Percentiles rank a stretch among this genome's conserved stretches.
Evolutionary conservation across 805 yeast genomes (phyloP).

Genomic region (Alloascoidea africana): DNA sequence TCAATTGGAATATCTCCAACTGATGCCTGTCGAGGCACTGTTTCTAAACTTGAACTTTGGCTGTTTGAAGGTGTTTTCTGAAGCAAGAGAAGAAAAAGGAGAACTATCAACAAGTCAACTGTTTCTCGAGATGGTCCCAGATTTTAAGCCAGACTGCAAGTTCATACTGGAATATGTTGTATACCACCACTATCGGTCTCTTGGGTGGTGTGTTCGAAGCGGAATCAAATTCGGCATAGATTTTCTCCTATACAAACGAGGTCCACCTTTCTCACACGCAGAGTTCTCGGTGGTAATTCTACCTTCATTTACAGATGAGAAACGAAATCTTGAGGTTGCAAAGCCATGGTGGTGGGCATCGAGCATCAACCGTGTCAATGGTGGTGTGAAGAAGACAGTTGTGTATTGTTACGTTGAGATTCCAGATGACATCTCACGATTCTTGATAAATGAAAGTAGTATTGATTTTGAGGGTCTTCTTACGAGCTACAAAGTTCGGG

Average conservation of each 20-base stretch:
- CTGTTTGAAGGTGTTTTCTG: constrained; percentile 16
- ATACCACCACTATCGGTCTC: constrained; percentile 75
- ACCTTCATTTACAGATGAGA: constrained; percentile 19
- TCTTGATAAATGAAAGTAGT: constrained; percentile 10
- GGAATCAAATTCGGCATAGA: constrained; percentile 93
- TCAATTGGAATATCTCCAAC: constrained; percentile 33
- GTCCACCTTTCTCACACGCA: constrained; percentile 94
- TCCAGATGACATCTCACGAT: constrained; percentile 22
- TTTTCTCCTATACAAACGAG: constrained; percentile 66
- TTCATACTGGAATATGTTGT: constrained; percentile 49
- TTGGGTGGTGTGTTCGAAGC: constrained; percentile 89
- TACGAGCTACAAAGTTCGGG: constrained; percentile 36
- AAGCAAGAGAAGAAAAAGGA: constrained; percentile 8
- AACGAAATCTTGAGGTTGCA: constrained; percentile 13
- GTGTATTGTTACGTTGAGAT: constrained; percentile 51
- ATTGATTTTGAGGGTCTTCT: constrained; percentile 21
- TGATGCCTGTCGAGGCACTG: constrained; percentile 62
- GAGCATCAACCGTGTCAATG: constrained; percentile 62
- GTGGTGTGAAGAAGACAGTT: constrained; percentile 73
- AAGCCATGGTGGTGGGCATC: constrained; percentile 47
- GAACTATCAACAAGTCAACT: constrained; percentile 15
- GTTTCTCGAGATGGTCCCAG: constrained; percentile 12
- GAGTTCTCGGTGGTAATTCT: constrained; percentile 56
- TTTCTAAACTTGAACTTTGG: constrained; percentile 50
- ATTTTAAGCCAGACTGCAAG: constrained; percentile 15